These are phyloP conservation scores for Trichophaea hybrida DNA, from an alignment of 2,329 filamentous ascomycete genomes.

Conservation along the genomic window DNA sequence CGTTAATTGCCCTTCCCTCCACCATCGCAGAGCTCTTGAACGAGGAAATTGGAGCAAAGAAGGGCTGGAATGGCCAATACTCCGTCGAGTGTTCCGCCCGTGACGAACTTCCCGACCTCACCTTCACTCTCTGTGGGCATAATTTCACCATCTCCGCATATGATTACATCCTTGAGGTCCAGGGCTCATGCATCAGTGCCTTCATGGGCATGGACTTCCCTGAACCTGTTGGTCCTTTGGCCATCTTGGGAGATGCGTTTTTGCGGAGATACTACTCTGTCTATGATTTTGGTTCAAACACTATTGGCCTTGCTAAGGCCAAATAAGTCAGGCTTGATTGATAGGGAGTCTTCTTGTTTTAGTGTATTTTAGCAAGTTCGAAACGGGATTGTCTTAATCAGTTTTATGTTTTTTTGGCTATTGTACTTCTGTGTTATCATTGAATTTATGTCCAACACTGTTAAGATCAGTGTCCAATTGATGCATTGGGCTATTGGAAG, in stretches of 20 bases:
- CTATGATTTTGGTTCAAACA: constrained; percentile 81
- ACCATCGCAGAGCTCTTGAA: constrained; percentile 92
- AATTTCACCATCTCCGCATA: constrained; percentile 80
- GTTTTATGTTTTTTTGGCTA: not conserved
- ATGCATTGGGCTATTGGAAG: too few species aligned
- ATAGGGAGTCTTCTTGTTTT: not conserved
- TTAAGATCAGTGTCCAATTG: too few species aligned
- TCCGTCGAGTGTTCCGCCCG: constrained; percentile 78
- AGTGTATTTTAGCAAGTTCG: not conserved
- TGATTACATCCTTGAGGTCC: constrained; percentile 92
- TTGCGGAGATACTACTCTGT: constrained; percentile 84
- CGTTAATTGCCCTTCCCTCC: constrained; percentile 69
- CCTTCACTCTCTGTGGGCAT: constrained; percentile 77
- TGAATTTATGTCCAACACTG: not conserved
- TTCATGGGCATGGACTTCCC: constrained; percentile 91
- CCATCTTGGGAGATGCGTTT: constrained; percentile 83
- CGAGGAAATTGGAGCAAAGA: constrained; percentile 94
- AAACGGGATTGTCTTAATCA: not conserved
- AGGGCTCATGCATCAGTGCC: constrained; percentile 89
- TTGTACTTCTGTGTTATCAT: not conserved
- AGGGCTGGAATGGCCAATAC: constrained; percentile 95
- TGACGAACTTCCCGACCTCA: constrained; percentile 71
- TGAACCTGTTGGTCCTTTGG: constrained; percentile 49
- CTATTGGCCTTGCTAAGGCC: constrained; percentile 76
- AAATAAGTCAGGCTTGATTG: not conserved